Conservation (phyloP, 208 protist genomes). For the Trypanosoma avium region DNA sequence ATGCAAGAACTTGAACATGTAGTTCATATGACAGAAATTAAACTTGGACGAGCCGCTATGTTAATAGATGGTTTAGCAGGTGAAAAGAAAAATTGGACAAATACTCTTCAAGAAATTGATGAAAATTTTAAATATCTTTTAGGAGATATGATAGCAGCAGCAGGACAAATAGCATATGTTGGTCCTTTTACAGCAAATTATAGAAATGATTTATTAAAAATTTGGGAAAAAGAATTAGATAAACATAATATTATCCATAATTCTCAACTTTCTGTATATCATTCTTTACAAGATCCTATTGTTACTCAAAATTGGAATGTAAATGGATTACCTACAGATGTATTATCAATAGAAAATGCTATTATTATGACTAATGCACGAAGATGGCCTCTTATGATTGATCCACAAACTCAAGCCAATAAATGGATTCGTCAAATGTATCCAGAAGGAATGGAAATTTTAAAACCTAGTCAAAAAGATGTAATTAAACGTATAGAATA, state of each 20-base stretch:
- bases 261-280: slow-evolving; percentile 78
- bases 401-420: slow-evolving; percentile 98
- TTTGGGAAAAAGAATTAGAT: slow-evolving; percentile 86
- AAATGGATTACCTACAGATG: slow-evolving; percentile 95
- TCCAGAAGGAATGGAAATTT: slow-evolving; percentile 94
- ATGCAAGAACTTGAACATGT: slow-evolving; percentile 94
- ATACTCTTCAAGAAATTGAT: slow-evolving; percentile 90
- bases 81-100: slow-evolving; percentile 94
- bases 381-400: slow-evolving; percentile 98
- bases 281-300: slow-evolving; percentile 95
- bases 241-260: slow-evolving; percentile 81
- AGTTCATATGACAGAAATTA: slow-evolving; percentile 93
- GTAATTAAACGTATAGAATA: slow-evolving; percentile 95
- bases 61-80: slow-evolving; percentile 96
- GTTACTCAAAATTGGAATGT: slow-evolving; percentile 94
- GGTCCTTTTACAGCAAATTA: slow-evolving; percentile 96
- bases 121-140: slow-evolving; percentile 84
- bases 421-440: slow-evolving; percentile 98
- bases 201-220: slow-evolving; percentile 77
- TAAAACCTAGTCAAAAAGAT: slow-evolving; percentile 96
- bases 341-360: slow-evolving; percentile 97
- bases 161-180: slow-evolving; percentile 95
- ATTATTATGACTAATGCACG: slow-evolving; percentile 94
- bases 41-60: slow-evolving; percentile 94
- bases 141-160: slow-evolving; percentile 96